Evolutionary conservation across 2,329 filamentous ascomycete genomes (phyloP).

Genomic region (Cadophora malorum): DNA sequence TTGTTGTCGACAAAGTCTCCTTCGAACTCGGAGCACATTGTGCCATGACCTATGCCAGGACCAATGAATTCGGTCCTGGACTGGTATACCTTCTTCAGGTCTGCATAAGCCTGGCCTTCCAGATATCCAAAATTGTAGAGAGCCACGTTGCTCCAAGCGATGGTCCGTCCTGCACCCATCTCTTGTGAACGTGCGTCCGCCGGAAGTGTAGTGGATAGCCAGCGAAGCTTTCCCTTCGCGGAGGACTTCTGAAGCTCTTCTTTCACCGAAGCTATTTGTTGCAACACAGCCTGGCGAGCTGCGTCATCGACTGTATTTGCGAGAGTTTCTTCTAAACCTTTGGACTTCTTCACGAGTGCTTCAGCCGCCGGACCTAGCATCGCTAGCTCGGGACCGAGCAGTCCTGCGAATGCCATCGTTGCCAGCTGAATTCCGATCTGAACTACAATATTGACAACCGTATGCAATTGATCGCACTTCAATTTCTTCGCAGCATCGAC

Average conservation of each 20-base stretch:
- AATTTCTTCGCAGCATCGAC: constrained; percentile 1
- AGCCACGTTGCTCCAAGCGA: neutral
- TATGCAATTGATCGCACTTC: constrained; percentile 15
- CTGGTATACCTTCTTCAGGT: neutral
- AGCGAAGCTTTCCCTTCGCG: neutral
- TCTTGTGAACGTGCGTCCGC: too few relatives aligned
- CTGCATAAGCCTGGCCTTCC: neutral
- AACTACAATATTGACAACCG: constrained; percentile 4
- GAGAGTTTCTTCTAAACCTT: too few relatives aligned
- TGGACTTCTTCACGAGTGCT: too few relatives aligned
- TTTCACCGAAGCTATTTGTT: too few relatives aligned
- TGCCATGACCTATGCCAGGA: constrained; percentile 13
- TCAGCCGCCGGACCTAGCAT: too few relatives aligned
- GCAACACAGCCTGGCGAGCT: too few relatives aligned
- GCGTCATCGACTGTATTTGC: too few relatives aligned
- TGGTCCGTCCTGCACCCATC: too few relatives aligned
- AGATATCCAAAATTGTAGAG: neutral
- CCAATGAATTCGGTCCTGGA: neutral
- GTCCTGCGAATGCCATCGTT: neutral
- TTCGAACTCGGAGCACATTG: constrained; percentile 21
- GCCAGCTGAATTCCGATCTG: neutral
- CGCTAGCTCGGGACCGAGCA: neutral
- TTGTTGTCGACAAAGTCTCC: constrained; percentile 19
- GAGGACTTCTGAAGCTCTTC: too few relatives aligned
- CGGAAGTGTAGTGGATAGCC: neutral